Evolutionary conservation across 2,329 filamentous ascomycete species (phyloP).

Genomic region (Epichloe aotearoae): DNA sequence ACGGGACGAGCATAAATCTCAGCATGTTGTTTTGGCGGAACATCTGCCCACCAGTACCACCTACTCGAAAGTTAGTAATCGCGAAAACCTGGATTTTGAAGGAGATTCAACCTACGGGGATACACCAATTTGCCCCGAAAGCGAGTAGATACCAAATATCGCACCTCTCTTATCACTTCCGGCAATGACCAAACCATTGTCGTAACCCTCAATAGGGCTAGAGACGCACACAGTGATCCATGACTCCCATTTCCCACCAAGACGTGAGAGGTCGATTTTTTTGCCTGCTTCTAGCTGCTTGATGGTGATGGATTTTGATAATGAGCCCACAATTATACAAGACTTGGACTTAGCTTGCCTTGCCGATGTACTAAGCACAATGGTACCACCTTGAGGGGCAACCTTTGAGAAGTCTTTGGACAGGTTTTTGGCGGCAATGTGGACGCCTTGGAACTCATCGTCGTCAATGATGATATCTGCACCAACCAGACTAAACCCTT

Average conservation of each 20-base stretch:
- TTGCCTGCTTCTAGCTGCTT: constrained; percentile 7
- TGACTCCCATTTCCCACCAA: constrained; percentile 40
- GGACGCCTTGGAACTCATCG: constrained; percentile 18
- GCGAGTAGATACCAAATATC: constrained; percentile 46
- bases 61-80: constrained; percentile 7
- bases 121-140: constrained; percentile 49
- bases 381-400: constrained; percentile 7
- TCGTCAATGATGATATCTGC: constrained; percentile 18
- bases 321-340: constrained; percentile 13
- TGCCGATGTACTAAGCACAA: constrained; percentile 3
- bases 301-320: constrained; percentile 11
- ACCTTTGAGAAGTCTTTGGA: constrained; percentile 16
- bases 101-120: constrained; percentile 25
- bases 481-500: constrained; percentile 16
- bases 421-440: constrained; percentile 20
- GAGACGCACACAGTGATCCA: constrained; percentile 35
- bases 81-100: neutral
- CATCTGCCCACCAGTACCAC: constrained; percentile 50
- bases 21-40: constrained; percentile 31
- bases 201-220: constrained; percentile 27
- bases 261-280: constrained; percentile 11
- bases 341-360: constrained; percentile 1
- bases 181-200: constrained; percentile 39
- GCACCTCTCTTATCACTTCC: constrained; percentile 46
- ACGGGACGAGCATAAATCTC: constrained; percentile 33